phyloP scores from a whole-genome alignment of 1,284 basidiomycete species.

The Phlebopus sp. region DNA sequence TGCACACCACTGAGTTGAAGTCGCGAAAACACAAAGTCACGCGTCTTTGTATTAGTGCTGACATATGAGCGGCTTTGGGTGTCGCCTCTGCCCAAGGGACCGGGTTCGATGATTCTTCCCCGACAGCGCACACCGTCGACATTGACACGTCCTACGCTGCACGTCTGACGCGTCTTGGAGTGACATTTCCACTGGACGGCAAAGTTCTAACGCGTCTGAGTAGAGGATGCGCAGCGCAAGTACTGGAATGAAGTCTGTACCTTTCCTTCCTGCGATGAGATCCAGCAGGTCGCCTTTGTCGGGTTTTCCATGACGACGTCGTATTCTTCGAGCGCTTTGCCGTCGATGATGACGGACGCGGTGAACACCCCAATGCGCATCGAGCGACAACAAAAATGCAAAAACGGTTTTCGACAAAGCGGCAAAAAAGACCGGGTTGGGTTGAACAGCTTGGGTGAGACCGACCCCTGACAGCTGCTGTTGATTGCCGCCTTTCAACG shows the following conservation, averaged over 20 bases:
- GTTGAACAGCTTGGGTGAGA: no score
- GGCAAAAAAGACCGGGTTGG: no score
- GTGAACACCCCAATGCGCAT: constrained; percentile 16
- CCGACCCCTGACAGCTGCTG: no score
- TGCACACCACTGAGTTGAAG: constrained; percentile 15
- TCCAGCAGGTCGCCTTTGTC: constrained; percentile 16
- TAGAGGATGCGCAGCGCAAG: not conserved
- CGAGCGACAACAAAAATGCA: no score
- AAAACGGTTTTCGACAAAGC: no score
- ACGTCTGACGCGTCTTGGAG: not conserved
- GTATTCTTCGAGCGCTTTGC: constrained; percentile 11
- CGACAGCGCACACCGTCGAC: constrained; percentile 9
- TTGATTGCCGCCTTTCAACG: no score
- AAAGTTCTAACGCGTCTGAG: constrained; percentile 9
- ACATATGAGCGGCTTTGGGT: not conserved
- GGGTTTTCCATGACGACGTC: constrained; percentile 7
- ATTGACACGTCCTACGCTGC: accelerated
- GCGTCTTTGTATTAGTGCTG: not conserved
- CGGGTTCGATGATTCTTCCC: accelerated
- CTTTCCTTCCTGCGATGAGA: constrained; percentile 19
- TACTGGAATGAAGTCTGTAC: constrained; percentile 1
- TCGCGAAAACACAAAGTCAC: constrained; percentile 16
- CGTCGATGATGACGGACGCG: constrained; percentile 14
- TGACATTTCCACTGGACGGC: constrained; percentile 11
- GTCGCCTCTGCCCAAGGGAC: not conserved